These are phyloP conservation scores for Chrysoporthe austroafricana DNA, from an alignment of 2,329 filamentous ascomycete genomes.

Conservation along the genomic window DNA sequence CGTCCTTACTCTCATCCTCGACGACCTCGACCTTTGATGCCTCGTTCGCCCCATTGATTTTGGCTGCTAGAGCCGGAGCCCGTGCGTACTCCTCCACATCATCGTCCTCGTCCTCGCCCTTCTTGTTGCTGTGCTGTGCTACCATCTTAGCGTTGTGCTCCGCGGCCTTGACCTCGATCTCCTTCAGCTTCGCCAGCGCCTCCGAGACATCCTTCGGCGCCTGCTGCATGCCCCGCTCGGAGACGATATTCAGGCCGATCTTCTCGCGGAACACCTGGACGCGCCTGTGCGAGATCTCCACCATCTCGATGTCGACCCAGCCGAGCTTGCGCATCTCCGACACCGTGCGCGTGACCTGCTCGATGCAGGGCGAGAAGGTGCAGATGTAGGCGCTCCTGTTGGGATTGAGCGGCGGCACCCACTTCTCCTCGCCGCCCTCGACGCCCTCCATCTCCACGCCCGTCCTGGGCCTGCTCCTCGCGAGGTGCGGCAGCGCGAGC, in stretches of 20 bases:
- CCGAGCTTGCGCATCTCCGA: conserved; percentile 77
- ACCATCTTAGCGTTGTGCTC: conserved; percentile 52
- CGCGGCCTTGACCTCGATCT: conserved; percentile 71
- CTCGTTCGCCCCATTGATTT: conserved; percentile 31
- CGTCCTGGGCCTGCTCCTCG: conserved; percentile 51
- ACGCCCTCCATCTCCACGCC: conserved; percentile 31
- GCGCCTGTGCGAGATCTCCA: conserved; percentile 79
- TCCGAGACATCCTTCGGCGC: conserved; percentile 77
- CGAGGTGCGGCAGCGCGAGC: conserved; percentile 77
- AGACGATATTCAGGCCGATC: conserved; percentile 66
- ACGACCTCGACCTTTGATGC: conserved; percentile 6
- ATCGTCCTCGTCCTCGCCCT: conserved; percentile 27
- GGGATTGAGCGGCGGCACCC: conserved; percentile 70
- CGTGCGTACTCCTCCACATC: background rate
- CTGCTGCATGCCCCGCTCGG: conserved; percentile 72
- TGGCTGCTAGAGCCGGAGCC: conserved; percentile 24
- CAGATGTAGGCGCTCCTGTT: conserved; percentile 78
- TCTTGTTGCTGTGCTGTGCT: conserved; percentile 39
- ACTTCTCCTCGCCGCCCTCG: conserved; percentile 36
- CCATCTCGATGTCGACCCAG: conserved; percentile 93
- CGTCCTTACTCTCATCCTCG: conserved; percentile 22
- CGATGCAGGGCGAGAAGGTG: conserved; percentile 95
- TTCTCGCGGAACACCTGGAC: conserved; percentile 84
- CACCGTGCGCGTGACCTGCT: conserved; percentile 89
- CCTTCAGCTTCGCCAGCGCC: conserved; percentile 72